Percentiles rank a stretch among this genome's conserved stretches.
Conservation (phyloP, 306 rosid genomes). For the Rosa multiflora region DNA sequence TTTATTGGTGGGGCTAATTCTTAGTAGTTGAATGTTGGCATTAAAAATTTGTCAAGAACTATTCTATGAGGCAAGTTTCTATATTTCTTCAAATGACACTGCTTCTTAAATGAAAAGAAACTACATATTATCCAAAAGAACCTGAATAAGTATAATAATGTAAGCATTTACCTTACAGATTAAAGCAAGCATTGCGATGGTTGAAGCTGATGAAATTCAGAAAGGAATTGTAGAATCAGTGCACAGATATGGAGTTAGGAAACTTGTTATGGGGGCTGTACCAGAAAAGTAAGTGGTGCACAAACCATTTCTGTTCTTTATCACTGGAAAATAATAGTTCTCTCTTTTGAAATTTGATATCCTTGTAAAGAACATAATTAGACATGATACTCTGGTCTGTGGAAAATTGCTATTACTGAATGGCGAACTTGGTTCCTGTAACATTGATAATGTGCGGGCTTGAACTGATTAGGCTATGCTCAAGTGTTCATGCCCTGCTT, state of each 20-base stretch:
- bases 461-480: not conserved
- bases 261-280: conserved; percentile 77
- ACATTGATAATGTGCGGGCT: not conserved
- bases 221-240: conserved; percentile 76
- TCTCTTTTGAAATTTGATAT: not conserved
- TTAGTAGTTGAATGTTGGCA: not conserved
- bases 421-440: not conserved
- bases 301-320: conserved; percentile 18
- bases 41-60: not conserved
- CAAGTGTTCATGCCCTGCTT: not conserved
- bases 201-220: conserved; percentile 64
- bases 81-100: not conserved
- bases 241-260: conserved; percentile 49
- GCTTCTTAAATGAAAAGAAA: not conserved
- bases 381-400: not conserved
- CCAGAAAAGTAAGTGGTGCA: conserved; percentile 61
- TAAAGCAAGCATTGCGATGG: conserved; percentile 45
- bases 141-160: not conserved
- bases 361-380: not conserved
- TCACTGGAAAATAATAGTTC: not conserved
- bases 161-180: conserved; percentile 45
- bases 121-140: conserved; percentile 1
- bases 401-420: not conserved
- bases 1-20: not conserved
- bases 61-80: not conserved